Base-by-base conservation (phyloP, 1,139 yeast genomes). In the Wickerhamomyces sp. region DNA sequence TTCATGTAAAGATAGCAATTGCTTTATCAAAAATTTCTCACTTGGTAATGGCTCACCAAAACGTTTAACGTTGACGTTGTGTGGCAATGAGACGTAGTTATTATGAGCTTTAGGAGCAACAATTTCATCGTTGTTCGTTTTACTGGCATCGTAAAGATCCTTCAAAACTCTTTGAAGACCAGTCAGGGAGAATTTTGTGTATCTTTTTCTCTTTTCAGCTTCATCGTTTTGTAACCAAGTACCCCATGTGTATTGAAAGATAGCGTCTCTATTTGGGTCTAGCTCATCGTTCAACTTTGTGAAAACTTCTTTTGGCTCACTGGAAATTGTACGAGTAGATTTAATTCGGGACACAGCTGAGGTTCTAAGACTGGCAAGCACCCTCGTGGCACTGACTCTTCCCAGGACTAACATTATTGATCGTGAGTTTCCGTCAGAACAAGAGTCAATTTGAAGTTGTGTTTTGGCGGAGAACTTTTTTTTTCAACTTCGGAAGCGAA, bases 211-310 rank as follows among this genome's bases (percentile, higher is more conserved):
- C 53, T 85, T 80, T 57, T 89, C 91, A 27, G 62, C 62, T 42
- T 70, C 72, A 55, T 89, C 95, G 54, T 89, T 76, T 42, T 70
- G 75, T 53, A 89, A 64, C 97, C 97, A 91, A 4, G 95, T 72
- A 32, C 98, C 98, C 95, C 97, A 89, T 4, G 91, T 69, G 58
- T 88, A 91, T 54, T 82, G 77, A 67, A 86, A 89, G 52, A 89
- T 86, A 34, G 78, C 72, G 41, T 73, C 75, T 57, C 94, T 72
- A 42, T 77, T 70, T 14, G 89, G 88, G 51, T 82, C 88, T 33
- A 68, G 61, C 38, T 75, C 71, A 49, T 82, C 84, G 25, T 72
- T 61, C 28, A 80, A 55, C 42, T 68, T 70, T 39, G 87, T 79
- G 45, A 55, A 59, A 6, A 53, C 55, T 35, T 58, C 54, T 24